phyloP scores from a whole-genome alignment of 306 rosid genomes.

The Amphicarpaea edgeworthii region DNA sequence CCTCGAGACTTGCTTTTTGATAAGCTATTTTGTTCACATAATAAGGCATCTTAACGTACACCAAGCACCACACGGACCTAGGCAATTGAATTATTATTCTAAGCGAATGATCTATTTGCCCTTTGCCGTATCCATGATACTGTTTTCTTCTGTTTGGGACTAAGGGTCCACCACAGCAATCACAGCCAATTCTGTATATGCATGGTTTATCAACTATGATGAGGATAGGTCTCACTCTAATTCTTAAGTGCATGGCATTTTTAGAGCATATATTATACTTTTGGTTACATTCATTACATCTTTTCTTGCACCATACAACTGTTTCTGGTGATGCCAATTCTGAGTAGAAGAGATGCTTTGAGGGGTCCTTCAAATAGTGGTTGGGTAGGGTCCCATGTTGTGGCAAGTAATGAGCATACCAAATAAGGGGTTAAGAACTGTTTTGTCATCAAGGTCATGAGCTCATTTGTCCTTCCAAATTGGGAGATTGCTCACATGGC shows the following conservation, averaged over 20 bases:
- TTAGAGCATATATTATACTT: constrained; percentile 24
- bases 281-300: constrained; percentile 26
- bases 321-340: constrained; percentile 42
- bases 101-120: constrained; percentile 29
- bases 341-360: background rate
- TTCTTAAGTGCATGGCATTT: constrained; percentile 37
- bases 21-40: background rate
- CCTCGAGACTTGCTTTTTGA: no score
- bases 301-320: constrained; percentile 34
- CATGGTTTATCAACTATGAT: constrained; percentile 13
- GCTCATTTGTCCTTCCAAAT: constrained; percentile 39
- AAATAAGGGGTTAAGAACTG: constrained; percentile 40
- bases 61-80: constrained; percentile 33
- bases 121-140: constrained; percentile 31
- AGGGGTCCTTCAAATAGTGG: constrained; percentile 34
- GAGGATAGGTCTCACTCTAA: constrained; percentile 40
- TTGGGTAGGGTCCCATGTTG: constrained; percentile 52
- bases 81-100: constrained; percentile 47
- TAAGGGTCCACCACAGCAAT: constrained; percentile 48
- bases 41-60: constrained; percentile 29
- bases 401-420: constrained; percentile 49
- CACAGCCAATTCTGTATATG: constrained; percentile 20
- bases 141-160: constrained; percentile 27
- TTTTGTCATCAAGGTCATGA: constrained; percentile 48
- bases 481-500: constrained; percentile 56